These are phyloP conservation scores for Globisporangium okanoganense DNA, from an alignment of 352 stramenopile species.

Conservation along the genomic window DNA sequence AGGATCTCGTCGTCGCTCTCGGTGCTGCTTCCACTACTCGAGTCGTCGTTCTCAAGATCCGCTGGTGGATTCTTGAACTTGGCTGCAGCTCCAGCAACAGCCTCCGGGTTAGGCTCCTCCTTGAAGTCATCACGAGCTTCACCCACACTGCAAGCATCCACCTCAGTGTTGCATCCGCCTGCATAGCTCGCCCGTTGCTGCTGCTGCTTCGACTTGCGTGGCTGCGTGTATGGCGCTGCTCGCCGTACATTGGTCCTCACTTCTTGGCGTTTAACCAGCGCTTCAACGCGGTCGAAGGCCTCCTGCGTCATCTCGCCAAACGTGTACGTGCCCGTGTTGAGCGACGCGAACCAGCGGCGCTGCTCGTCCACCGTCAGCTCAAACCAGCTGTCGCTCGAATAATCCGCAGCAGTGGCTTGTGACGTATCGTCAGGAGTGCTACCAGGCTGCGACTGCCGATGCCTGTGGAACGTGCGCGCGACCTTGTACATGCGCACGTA, in stretches of 20 bases:
- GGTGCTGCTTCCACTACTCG: background rate
- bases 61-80: too few relatives aligned
- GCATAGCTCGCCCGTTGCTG: too few relatives aligned
- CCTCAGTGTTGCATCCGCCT: too few relatives aligned
- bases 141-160: too few relatives aligned
- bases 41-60: background rate
- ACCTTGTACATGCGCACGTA: conserved; percentile 6
- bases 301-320: background rate
- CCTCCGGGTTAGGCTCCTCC: background rate
- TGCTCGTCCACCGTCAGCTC: background rate
- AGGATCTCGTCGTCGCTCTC: background rate
- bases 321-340: background rate
- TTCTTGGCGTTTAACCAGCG: background rate
- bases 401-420: background rate
- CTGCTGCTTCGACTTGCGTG: background rate
- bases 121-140: background rate
- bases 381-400: conserved; percentile 1
- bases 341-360: conserved; percentile 4
- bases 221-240: background rate
- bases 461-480: background rate
- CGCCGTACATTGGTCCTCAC: background rate
- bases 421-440: background rate
- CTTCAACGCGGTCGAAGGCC: background rate
- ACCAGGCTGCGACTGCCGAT: background rate
- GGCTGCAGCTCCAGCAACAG: too few relatives aligned